These are phyloP conservation scores for Backusella tarrabulga DNA, from an alignment of 192 early-diverging fungal species.

Conservation along the genomic window DNA sequence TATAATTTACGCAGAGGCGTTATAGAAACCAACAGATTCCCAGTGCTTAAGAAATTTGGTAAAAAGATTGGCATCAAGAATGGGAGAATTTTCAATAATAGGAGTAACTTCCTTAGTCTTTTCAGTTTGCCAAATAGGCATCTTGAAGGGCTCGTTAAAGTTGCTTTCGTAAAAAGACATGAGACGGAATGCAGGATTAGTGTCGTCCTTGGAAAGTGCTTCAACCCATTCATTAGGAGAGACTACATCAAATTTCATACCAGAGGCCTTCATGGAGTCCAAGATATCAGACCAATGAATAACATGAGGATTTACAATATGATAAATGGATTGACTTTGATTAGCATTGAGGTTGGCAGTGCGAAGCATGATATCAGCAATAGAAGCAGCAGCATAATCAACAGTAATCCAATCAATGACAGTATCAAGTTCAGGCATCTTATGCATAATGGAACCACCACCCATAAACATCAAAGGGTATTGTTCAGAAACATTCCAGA, in stretches of 20 bases:
- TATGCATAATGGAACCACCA: constrained; percentile 20
- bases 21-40: constrained; percentile 17
- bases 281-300: constrained; percentile 22
- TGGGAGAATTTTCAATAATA: constrained; percentile 2
- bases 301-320: constrained; percentile 30
- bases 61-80: not conserved
- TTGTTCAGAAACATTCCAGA: constrained; percentile 32
- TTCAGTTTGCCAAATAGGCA: constrained; percentile 25
- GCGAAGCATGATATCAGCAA: constrained; percentile 24
- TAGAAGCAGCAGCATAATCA: constrained; percentile 25
- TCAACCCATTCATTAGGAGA: constrained; percentile 21
- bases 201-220: constrained; percentile 18
- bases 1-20: not conserved
- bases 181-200: constrained; percentile 30
- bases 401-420: constrained; percentile 36
- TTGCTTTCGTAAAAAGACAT: constrained; percentile 22
- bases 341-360: not conserved
- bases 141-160: not conserved
- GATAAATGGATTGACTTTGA: constrained; percentile 3
- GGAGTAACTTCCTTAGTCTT: constrained; percentile 4
- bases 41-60: constrained; percentile 12
- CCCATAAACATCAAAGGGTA: constrained; percentile 29
- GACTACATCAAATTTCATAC: constrained; percentile 23
- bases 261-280: constrained; percentile 9
- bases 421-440: constrained; percentile 26